Evolutionary conservation across 2,329 filamentous ascomycete genomes (phyloP).

Genomic region (Akanthomyces muscarius): DNA sequence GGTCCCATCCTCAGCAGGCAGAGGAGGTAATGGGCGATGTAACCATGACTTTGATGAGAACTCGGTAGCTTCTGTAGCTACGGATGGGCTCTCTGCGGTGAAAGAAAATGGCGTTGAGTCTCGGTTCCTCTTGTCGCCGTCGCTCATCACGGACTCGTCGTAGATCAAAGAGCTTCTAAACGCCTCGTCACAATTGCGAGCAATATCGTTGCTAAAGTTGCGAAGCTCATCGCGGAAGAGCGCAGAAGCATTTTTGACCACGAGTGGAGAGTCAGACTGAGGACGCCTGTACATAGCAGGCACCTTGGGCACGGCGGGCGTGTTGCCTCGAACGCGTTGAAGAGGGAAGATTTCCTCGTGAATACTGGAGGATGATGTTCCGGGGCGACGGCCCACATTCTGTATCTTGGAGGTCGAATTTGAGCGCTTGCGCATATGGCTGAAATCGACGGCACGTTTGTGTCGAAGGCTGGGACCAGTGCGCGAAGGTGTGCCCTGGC

Average conservation of each 20-base stretch:
- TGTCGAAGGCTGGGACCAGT: constrained; percentile 42
- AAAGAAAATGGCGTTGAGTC: constrained; percentile 42
- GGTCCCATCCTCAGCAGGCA: constrained; percentile 33
- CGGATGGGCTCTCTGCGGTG: constrained; percentile 33
- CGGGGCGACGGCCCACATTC: constrained; percentile 7
- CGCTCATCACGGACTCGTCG: constrained; percentile 34
- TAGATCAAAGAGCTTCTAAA: constrained; percentile 66
- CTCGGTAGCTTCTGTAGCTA: constrained; percentile 27
- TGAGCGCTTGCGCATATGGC: constrained; percentile 42
- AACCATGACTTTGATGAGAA: constrained; percentile 39
- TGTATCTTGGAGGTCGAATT: constrained; percentile 26
- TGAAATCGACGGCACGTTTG: constrained; percentile 54
- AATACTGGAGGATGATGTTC: constrained; percentile 11
- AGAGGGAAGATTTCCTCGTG: background rate
- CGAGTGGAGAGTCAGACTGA: constrained; percentile 25
- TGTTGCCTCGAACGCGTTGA: constrained; percentile 23
- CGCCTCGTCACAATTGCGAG: constrained; percentile 86
- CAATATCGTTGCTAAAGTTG: constrained; percentile 78
- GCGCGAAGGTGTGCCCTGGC: constrained; percentile 39
- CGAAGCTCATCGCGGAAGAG: constrained; percentile 69
- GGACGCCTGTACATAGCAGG: constrained; percentile 24
- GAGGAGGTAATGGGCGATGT: constrained; percentile 48
- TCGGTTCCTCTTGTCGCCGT: constrained; percentile 29
- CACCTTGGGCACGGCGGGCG: constrained; percentile 28
- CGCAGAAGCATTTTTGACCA: constrained; percentile 29